These are phyloP conservation scores for Nakataea oryzae DNA, from an alignment of 2,329 filamentous ascomycete genomes.

Conservation along the genomic window DNA sequence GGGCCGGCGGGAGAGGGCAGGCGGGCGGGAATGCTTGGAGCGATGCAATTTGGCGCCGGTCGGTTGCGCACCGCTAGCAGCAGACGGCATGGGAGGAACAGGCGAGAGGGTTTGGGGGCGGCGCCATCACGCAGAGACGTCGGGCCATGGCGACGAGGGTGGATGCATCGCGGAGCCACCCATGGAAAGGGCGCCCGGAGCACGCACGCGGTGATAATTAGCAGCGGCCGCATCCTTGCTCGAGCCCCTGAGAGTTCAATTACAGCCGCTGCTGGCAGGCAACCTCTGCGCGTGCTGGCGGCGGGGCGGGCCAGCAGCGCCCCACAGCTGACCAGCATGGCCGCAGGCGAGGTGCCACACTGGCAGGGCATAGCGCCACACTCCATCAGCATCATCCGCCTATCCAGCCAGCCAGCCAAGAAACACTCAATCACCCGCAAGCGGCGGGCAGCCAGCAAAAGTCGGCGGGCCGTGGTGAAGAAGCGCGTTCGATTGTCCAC, in stretches of 20 bases:
- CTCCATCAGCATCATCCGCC: too few relatives aligned
- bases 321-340: too few relatives aligned
- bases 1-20: too few relatives aligned
- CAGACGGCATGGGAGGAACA: not conserved
- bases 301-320: not conserved
- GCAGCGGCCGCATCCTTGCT: not conserved
- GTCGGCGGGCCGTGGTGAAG: not conserved
- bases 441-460: not conserved
- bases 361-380: not conserved
- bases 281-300: not conserved
- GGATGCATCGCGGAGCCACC: not conserved
- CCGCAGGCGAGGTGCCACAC: not conserved
- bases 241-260: not conserved
- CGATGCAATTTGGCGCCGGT: not conserved
- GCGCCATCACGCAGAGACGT: not conserved
- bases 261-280: not conserved
- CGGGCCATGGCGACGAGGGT: not conserved
- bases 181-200: not conserved
- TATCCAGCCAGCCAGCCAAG: too few relatives aligned
- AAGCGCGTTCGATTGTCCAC: not conserved
- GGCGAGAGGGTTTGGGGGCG: not conserved
- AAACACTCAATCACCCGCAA: not conserved
- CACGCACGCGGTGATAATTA: not conserved
- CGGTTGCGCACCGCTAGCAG: not conserved
- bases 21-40: not conserved